These are phyloP conservation scores for Pythium aquatile DNA, from an alignment of 352 stramenopile species.

Conservation along the genomic window DNA sequence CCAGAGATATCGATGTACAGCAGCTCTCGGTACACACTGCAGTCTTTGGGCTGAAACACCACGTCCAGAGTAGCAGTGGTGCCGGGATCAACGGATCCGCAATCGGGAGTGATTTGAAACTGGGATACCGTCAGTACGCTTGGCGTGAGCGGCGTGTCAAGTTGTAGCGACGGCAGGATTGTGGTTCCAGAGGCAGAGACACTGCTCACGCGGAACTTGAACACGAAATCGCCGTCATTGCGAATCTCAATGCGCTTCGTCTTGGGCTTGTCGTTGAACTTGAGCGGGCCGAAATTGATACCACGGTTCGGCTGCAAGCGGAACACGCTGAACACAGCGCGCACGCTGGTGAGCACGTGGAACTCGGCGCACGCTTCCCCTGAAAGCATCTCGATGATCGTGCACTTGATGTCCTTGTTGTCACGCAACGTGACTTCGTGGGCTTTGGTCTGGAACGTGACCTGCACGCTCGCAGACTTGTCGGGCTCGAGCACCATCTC, in stretches of 20 bases:
- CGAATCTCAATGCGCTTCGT: conserved; percentile 85
- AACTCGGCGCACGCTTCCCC: conserved; percentile 91
- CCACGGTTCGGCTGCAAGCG: conserved; percentile 87
- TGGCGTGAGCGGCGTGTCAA: conserved; percentile 41
- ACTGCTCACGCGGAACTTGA: conserved; percentile 79
- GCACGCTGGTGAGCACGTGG: conserved; percentile 66
- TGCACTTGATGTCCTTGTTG: conserved; percentile 91
- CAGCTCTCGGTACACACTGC: conserved; percentile 65
- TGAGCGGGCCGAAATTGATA: conserved; percentile 92
- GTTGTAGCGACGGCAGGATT: conserved; percentile 23
- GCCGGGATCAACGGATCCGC: conserved; percentile 84
- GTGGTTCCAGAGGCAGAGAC: background rate
- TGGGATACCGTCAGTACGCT: conserved; percentile 56
- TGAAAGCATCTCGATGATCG: conserved; percentile 91
- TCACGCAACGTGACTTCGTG: conserved; percentile 85
- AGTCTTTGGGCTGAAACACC: conserved; percentile 78
- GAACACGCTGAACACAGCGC: conserved; percentile 85
- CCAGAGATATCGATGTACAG: conserved; percentile 79
- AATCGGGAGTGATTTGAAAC: conserved; percentile 78
- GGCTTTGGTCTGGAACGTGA: conserved; percentile 72
- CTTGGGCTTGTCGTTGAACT: conserved; percentile 82
- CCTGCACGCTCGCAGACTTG: conserved; percentile 56
- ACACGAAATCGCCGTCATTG: conserved; percentile 93
- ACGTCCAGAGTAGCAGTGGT: conserved; percentile 70
- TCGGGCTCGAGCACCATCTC: conserved; percentile 79